These are phyloP conservation scores for Apiotrichum gracile DNA, from an alignment of 1,284 basidiomycete species.

Conservation along the genomic window DNA sequence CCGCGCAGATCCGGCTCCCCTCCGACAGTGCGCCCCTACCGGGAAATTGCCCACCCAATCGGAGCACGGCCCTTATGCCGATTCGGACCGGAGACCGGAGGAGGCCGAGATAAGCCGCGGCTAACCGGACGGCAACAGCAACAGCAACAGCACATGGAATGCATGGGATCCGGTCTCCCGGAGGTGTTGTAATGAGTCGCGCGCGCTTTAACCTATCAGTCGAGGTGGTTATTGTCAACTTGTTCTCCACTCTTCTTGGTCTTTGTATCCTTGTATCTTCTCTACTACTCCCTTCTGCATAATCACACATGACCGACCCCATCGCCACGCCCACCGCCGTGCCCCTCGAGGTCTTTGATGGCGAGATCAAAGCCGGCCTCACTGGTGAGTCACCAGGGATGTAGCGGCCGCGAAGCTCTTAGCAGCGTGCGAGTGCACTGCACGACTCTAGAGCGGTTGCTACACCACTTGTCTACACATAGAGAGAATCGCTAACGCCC, in stretches of 20 bases:
- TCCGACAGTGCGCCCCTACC: too few relatives aligned
- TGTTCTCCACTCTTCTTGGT: background rate
- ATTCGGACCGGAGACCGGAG: background rate
- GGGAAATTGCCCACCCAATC: too few relatives aligned
- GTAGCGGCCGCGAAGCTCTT: background rate
- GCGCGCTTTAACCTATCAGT: background rate
- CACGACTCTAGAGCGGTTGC: too few relatives aligned
- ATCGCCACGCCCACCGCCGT: constrained; percentile 14
- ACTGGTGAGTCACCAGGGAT: constrained; percentile 53
- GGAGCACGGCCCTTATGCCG: too few relatives aligned
- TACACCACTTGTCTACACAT: background rate
- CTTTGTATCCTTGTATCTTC: background rate
- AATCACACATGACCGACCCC: constrained; percentile 1
- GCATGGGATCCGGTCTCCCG: too few relatives aligned
- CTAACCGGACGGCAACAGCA: background rate
- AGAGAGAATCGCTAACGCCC: background rate
- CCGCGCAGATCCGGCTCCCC: too few relatives aligned
- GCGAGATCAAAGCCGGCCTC: constrained; percentile 53
- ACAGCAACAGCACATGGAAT: background rate
- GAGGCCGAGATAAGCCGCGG: background rate
- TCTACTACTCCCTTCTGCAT: too few relatives aligned
- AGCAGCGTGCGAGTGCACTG: too few relatives aligned
- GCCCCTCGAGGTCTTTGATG: constrained; percentile 56
- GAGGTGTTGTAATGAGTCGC: background rate
- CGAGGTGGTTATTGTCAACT: too few relatives aligned